Base-by-base conservation (phyloP, 768 basidiomycete species). In the Leccinellum albellum region DNA sequence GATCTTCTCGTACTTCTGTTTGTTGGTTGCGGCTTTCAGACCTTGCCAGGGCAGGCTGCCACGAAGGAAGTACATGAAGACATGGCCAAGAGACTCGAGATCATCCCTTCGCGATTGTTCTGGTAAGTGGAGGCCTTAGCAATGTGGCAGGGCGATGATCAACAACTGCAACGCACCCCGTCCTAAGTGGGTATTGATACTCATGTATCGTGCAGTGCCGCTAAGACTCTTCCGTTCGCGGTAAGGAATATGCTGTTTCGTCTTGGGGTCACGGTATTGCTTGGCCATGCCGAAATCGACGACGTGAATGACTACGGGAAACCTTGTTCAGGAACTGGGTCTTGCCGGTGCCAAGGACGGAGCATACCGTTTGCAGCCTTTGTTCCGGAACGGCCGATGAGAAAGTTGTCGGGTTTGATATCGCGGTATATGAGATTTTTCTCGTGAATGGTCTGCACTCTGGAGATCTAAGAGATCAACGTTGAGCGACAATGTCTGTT, bases 231-330 rank as follows among this genome's bases (percentile, higher is more conserved):
- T 99, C 66, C 96, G 84, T 77, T 99, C 97, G 59, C 97, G 85
- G 75, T 99, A 99, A 53, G 97, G 97, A 59, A 99, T 99, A 73
- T 99, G 97, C 73, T 98, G 96, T 74, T 97, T 97, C 59, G 95
- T 95, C 79, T 96, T 98, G 12, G 97, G 97, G 73, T 99, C 97
- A 53, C 97, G 89, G 70, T 98, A 99, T 74, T 98, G 96, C 75
- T 98, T 98, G 26, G 97, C 97, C 97, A 99, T 98, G 45, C 97
- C 97, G 70, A 99, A 98, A 73, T 99, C 97, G 55, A 99, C 95
- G 51, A 92, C 88, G 67, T 99, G 96, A 55, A 99, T 79, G 51
- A 88, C 89, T 91, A 49, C 14, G 42, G 44, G 44, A 48, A 29
- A 33, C 10, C 6, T n/a, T n/a, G 3, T 13, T 58, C 28, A 62